phyloP scores from a whole-genome alignment of 495 filamentous ascomycete genomes.

The Schizothecium vesticola region DNA sequence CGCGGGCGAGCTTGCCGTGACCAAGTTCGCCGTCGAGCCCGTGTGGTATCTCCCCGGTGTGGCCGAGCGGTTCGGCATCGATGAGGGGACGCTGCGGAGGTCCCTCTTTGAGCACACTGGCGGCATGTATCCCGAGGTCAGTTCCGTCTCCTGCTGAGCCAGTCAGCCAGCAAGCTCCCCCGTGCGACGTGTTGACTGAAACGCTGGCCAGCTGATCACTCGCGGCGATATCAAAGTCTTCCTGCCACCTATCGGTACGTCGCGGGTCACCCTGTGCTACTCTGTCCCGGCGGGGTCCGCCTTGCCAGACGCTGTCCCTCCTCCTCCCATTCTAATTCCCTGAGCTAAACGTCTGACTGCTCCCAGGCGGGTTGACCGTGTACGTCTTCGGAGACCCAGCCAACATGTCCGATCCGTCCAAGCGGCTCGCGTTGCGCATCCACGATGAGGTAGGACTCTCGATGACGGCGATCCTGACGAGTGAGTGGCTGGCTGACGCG shows the following conservation, averaged over 20 bases:
- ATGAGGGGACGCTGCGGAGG: slow-evolving; percentile 80
- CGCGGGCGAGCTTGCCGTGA: slow-evolving; percentile 82
- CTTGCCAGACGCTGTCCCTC: neutral
- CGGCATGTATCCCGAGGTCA: slow-evolving; percentile 76
- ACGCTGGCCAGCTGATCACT: slow-evolving; percentile 63
- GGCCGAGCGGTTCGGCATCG: slow-evolving; percentile 90
- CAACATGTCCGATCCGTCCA: slow-evolving; percentile 83
- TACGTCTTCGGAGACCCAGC: slow-evolving; percentile 96
- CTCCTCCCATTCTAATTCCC: neutral
- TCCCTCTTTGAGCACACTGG: slow-evolving; percentile 93
- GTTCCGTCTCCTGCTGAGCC: neutral
- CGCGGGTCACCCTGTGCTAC: neutral
- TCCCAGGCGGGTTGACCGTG: slow-evolving; percentile 79
- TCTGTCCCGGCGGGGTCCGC: neutral
- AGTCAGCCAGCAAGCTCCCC: neutral
- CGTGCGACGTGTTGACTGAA: slow-evolving; percentile 16
- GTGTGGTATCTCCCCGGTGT: slow-evolving; percentile 96
- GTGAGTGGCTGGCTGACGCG: slow-evolving; percentile 5
- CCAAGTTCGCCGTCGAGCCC: slow-evolving; percentile 94
- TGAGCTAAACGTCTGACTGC: slow-evolving; percentile 22
- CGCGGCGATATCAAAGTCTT: slow-evolving; percentile 92
- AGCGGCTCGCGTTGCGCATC: slow-evolving; percentile 78
- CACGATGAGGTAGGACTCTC: slow-evolving; percentile 67
- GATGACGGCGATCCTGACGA: slow-evolving; percentile 1
- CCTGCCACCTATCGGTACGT: slow-evolving; percentile 76